Base-by-base conservation (phyloP, 495 filamentous ascomycete species). In the Barbatosphaeria neglecta region DNA sequence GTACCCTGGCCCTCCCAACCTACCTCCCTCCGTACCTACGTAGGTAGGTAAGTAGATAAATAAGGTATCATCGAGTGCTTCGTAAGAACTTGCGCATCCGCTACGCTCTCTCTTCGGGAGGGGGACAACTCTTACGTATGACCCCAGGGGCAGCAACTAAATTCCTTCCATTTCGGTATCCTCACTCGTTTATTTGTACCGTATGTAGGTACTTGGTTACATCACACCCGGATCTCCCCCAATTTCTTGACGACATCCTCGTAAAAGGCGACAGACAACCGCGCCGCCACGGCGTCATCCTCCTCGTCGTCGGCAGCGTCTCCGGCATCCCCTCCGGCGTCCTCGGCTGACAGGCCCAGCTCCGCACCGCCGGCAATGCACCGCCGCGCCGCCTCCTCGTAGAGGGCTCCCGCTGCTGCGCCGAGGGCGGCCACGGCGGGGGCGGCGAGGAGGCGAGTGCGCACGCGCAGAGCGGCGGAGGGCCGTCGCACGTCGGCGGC, bases 171-270 rank as follows among this genome's bases (percentile, higher is more conserved):
- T n/a, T n/a, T n/a, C n/a, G n/a, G n/a, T n/a, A n/a, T n/a, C n/a
- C n/a, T n/a, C n/a, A n/a, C n/a, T n/a, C n/a, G n/a, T n/a, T n/a
- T n/a, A n/a, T n/a, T n/a, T n/a, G n/a, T 7, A 33, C 28, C 28
- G 15, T 7, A 33, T 7, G 15, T 33, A 7, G 28, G 28, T 15
- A 33, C 28, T 7, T 33, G 7, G 7, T 15, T 18, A 38, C 4
- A 37, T 61, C 46, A 67, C 10, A 67, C 50, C 4, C 54, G 43
- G 19, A 67, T 50, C 31, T 63, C 58, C 0, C 55, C 64, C 9
- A 67, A 50, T 23, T 41, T 50, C 56, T 65, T 63, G 24, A 67
- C 64, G 6, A 67, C 64, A 2, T 58, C 40, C 37, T 67, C 64
- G 42, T 67, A 60, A 9, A 65, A 52, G 0, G 50, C 60, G 50